phyloP scores from a whole-genome alignment of 1,284 basidiomycete species.

The Amylostereum areolatum region DNA sequence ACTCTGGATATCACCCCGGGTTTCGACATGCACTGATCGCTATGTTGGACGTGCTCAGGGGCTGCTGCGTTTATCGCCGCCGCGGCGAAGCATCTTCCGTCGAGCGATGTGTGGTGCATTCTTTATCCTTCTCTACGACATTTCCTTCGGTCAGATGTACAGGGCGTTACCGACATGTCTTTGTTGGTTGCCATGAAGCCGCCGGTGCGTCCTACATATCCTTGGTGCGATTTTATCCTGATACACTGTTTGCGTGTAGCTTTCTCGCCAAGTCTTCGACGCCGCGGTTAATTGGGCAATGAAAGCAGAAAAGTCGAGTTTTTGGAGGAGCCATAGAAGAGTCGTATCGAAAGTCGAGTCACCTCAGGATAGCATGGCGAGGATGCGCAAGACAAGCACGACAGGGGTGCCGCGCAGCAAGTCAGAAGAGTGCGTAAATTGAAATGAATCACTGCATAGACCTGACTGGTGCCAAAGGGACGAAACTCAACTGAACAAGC shows the following conservation, averaged over 20 bases:
- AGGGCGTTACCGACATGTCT: conserved; percentile 66
- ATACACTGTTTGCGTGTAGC: conserved; percentile 31
- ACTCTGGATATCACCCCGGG: not conserved
- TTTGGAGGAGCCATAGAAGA: conserved; percentile 63
- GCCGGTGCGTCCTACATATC: conserved; percentile 49
- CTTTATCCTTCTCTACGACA: conserved; percentile 88
- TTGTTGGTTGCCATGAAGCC: conserved; percentile 72
- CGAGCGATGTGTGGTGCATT: conserved; percentile 94
- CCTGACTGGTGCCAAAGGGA: conserved; percentile 44
- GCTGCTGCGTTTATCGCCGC: conserved; percentile 84
- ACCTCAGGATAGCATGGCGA: conserved; percentile 61
- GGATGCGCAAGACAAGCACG: conserved; percentile 47
- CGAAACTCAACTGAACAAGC: conserved; percentile 61
- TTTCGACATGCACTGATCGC: not conserved
- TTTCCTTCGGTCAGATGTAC: conserved; percentile 83
- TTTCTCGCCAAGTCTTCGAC: conserved; percentile 77
- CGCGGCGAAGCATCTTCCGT: conserved; percentile 71
- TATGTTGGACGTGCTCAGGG: conserved; percentile 38
- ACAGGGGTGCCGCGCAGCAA: conserved; percentile 41
- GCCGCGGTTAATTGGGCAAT: conserved; percentile 87
- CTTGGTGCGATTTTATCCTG: not conserved
- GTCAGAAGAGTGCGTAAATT: conserved; percentile 64
- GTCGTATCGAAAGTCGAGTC: conserved; percentile 49
- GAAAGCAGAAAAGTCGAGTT: conserved; percentile 66
- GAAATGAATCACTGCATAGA: not conserved